Base-by-base conservation (phyloP, 805 yeast genomes). In the Candida stauntonica region DNA sequence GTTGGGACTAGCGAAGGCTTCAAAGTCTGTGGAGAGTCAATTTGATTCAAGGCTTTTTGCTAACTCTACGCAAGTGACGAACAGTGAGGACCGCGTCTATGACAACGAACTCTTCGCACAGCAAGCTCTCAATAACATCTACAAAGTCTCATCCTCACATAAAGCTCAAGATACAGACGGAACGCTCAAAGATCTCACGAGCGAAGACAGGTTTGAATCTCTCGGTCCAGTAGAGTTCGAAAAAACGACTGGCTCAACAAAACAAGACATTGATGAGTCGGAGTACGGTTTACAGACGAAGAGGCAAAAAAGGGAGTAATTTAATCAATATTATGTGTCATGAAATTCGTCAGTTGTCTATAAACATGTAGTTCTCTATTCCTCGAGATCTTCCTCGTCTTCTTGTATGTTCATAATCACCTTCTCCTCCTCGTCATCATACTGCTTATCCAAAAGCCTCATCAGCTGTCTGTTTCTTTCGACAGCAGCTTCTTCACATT, bases 401-500 rank as follows among this genome's bases (percentile, higher is more conserved):
- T 44, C 49, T 11, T 41, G 42, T 17, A 51, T 41, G 17, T 41
- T 33, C 33, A 42, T 27, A 12, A 48, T 36, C 24, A 47, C 56
- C 39, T 39, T 34, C n/a, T 38, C 35, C 15, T 46, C 40, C 8
- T 48, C 56, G n/a, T 35, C 46, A 5, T 46, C 47, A 7, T 46
- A 39, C 21, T 42, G 41, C 24, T 42, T 23, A 32, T 38, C 41
- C 45, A 45, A 38, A 40, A 26, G 32, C 20, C 51, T 48, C 43
- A 50, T 44, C 31, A 57, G 29, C 31, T 61, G 45, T 30, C 64
- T 60, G 36, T 69, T 66, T 54, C 76, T 66, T 39, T 69, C 58
- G 20, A 86, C 77, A 0, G 88, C 81, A 41, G 68, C 74, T 47
- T 78, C 73, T 55, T 89, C 95, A 47, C 94, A 76, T 54, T 86